Evolutionary conservation across 345 rosid genomes (phyloP).

Genomic region (Salix udensis): DNA sequence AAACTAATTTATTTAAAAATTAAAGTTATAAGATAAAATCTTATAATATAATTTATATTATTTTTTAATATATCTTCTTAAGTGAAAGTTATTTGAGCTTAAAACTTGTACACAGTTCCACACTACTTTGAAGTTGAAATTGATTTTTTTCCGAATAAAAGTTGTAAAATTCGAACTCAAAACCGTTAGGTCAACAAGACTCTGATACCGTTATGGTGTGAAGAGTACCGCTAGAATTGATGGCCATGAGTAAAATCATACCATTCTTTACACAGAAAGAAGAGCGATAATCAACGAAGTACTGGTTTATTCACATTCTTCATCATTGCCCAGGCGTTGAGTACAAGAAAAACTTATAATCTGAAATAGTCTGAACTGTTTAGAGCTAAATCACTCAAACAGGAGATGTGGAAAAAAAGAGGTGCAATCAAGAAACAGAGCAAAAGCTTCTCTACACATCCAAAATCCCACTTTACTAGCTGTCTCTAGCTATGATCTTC

Average conservation of each 20-base stretch:
- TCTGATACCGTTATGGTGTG: background rate
- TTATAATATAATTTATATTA: too few relatives aligned
- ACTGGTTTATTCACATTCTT: constrained; percentile 32
- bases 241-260: background rate
- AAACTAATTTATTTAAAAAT: background rate
- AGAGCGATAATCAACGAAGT: background rate
- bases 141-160: too few relatives aligned
- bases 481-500: background rate
- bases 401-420: constrained; percentile 1
- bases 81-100: too few relatives aligned
- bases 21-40: too few relatives aligned
- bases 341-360: constrained; percentile 22
- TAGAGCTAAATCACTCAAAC: constrained; percentile 9
- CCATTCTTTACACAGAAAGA: background rate
- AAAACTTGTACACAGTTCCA: too few relatives aligned
- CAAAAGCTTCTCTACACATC: constrained; percentile 3
- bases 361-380: constrained; percentile 18
- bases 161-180: too few relatives aligned
- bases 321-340: constrained; percentile 21
- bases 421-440: constrained; percentile 1
- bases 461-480: constrained; percentile 11
- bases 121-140: too few relatives aligned
- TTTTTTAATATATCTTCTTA: fast-evolving
- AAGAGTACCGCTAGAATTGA: background rate
- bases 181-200: too few relatives aligned